These are phyloP conservation scores for Cyphellophora attinorum DNA, from an alignment of 2,329 filamentous ascomycete genomes.

Conservation along the genomic window DNA sequence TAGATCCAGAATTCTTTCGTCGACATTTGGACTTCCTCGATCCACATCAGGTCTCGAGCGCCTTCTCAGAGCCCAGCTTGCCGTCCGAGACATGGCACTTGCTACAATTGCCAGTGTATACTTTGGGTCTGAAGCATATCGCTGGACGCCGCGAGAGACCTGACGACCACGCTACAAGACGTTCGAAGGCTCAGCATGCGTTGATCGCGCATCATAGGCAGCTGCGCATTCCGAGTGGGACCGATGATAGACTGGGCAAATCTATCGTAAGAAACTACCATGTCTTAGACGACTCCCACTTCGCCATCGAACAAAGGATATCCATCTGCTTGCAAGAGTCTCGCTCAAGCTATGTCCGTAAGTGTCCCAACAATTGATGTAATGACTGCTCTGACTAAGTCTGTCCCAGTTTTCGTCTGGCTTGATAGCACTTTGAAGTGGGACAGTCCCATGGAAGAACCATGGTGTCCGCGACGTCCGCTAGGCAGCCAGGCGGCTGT, in stretches of 20 bases:
- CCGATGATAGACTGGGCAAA: too few relatives aligned
- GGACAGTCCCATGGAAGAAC: conserved; percentile 2
- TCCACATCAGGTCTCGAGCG: neutral
- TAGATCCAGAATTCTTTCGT: conserved; percentile 14
- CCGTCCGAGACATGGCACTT: conserved; percentile 7
- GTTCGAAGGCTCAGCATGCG: conserved; percentile 1
- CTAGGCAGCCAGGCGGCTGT: neutral
- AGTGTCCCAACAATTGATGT: neutral
- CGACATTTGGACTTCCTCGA: conserved; percentile 10
- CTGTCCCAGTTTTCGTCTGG: conserved; percentile 3
- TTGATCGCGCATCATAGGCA: neutral
- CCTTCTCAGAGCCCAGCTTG: conserved; percentile 6
- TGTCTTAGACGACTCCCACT: conserved; percentile 6
- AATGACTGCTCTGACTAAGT: neutral
- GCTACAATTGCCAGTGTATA: conserved; percentile 5
- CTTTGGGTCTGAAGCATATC: conserved; percentile 3
- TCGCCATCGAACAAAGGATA: conserved; percentile 10
- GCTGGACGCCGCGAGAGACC: neutral
- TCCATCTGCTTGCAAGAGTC: conserved; percentile 6
- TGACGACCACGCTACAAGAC: neutral
- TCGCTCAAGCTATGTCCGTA: conserved; percentile 3
- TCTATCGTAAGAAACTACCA: conserved; percentile 7
- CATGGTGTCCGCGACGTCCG: neutral
- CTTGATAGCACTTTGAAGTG: too few relatives aligned
- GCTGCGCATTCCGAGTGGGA: neutral